phyloP scores from a whole-genome alignment of 2,329 filamentous ascomycete species.

The Clarireedia hainanense region DNA sequence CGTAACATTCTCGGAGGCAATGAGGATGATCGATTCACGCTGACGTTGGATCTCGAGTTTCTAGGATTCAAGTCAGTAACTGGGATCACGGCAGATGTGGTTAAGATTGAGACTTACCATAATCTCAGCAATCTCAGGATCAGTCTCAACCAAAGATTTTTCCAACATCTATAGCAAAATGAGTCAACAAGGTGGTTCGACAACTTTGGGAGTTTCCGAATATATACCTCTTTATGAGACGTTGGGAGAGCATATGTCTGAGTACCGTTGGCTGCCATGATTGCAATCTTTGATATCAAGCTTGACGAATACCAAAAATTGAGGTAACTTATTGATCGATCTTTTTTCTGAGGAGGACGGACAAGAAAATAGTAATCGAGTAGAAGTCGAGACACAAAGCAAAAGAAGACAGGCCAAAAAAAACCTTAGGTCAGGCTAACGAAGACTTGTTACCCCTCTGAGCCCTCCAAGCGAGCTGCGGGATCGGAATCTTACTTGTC shows the following conservation, averaged over 20 bases:
- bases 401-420: neutral
- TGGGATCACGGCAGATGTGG: neutral
- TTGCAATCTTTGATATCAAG: conserved; percentile 5
- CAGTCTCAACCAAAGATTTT: conserved; percentile 83
- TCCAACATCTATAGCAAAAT: conserved; percentile 69
- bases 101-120: conserved; percentile 61
- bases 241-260: conserved; percentile 52
- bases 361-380: neutral
- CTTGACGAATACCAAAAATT: neutral
- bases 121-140: conserved; percentile 91
- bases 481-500: neutral
- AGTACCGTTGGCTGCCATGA: conserved; percentile 15
- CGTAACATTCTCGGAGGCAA: conserved; percentile 98
- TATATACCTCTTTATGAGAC: conserved; percentile 57
- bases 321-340: neutral
- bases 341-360: neutral
- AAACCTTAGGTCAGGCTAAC: neutral
- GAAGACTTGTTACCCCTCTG: neutral
- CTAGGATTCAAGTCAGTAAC: conserved; percentile 35
- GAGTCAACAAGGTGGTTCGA: conserved; percentile 15
- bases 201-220: conserved; percentile 12
- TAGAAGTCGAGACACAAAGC: neutral
- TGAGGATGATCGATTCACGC: conserved; percentile 96
- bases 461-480: neutral
- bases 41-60: conserved; percentile 93